Evolutionary conservation across 148 eudicot genomes (phyloP), one percentile per base, ranked within the genome.

Genomic region (Rhododendron molle): DNA sequence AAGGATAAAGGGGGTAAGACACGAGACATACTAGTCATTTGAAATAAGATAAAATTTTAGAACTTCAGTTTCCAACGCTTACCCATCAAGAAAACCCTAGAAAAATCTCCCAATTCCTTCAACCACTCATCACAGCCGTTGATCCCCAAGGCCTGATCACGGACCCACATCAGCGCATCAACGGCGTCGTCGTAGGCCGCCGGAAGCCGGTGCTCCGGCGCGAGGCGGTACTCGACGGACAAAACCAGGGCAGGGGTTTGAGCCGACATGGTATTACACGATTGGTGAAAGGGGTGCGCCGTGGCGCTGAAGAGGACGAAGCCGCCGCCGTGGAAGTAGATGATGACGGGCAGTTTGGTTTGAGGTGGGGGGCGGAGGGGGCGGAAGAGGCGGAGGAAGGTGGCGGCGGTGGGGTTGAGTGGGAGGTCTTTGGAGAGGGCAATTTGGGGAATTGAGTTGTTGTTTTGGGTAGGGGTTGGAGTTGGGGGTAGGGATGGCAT

Each of bases 161-260:
- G 83, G 9, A 90, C 91, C 99, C 99, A 96, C 73, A 54, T 28
- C 72, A 96, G 46, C 0, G 98, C 98, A 87, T 96, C 99, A 80
- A 90, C 72, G 8, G 96, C 99, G 78, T 96, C 99, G 43, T 93
- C 94, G 86, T 93, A 96, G 0, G 98, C 99, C 0, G 96, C 98
- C 0, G 98, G 98, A 20, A 96, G 96, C 15, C 96, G 94, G 85
- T 90, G 85, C 85, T 96, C 99, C 0, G 99, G 99, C 1, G 98
- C 96, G 56, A 94, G 90, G 7, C 98, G 93, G 77, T 94, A 96
- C 8, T 96, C 95, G 30, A 96, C 89, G 10, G 99, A 93, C 32
- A 94, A 83, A 46, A 95, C 50, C 8, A 96, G 76, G 4, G 98
- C 95, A 7, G 96, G 95, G 62, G 87, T 20, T 0, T 52, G 88